These are phyloP conservation scores for Pyrus hybrid DNA, from an alignment of 331 rosid species.

Conservation along the genomic window DNA sequence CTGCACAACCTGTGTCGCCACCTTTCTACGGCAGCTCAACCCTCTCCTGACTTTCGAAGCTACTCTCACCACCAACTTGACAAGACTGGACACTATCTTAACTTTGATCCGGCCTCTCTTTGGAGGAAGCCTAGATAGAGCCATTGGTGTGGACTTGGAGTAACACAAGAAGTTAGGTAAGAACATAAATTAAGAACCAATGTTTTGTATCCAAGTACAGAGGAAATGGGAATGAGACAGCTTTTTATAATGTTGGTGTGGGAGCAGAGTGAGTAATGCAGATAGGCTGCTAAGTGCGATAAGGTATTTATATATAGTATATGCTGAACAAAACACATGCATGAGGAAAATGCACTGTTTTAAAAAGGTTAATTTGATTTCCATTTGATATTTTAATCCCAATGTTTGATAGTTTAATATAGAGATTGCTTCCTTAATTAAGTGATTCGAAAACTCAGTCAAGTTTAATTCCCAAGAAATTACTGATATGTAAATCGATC, in stretches of 20 bases:
- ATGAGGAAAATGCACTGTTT: neutral
- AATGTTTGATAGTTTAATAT: no score
- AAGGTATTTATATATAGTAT: no score
- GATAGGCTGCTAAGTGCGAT: no score
- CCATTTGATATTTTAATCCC: no score
- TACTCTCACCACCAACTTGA: constrained; percentile 10
- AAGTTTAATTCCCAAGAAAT: no score
- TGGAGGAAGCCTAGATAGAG: constrained; percentile 36
- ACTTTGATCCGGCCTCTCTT: constrained; percentile 60
- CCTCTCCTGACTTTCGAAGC: constrained; percentile 26
- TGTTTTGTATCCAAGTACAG: neutral
- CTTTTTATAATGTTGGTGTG: neutral
- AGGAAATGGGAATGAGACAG: neutral
- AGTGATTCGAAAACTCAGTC: no score
- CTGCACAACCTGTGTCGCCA: constrained; percentile 18
- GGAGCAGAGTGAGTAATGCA: neutral
- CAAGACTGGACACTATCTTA: constrained; percentile 24
- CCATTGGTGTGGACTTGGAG: constrained; percentile 17
- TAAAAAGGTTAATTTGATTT: no score
- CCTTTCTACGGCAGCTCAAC: constrained; percentile 25
- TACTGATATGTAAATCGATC: no score
- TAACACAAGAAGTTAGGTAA: no score
- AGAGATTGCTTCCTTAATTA: no score
- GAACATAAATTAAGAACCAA: no score
- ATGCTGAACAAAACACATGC: no score